A percentile compares a stretch with the other conserved stretches of the same genome.
Conservation (phyloP, 2,329 filamentous ascomycete genomes). For the Mariannaea elegans region DNA sequence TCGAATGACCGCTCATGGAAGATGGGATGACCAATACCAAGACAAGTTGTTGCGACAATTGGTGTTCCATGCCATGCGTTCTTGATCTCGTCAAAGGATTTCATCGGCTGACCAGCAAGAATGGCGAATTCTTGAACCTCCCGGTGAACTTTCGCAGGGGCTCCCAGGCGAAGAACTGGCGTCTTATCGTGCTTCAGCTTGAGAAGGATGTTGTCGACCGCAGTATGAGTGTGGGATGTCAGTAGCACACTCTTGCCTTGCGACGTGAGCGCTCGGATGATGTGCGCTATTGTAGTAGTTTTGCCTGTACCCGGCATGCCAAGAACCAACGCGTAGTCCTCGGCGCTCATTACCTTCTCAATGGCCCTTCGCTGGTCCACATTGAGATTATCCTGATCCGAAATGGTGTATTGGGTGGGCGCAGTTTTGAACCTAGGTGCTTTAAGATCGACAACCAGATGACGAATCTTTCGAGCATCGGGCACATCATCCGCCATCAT, state of each 20-base stretch:
- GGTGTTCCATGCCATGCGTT: slow-evolving; percentile 85
- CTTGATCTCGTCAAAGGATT: slow-evolving; percentile 83
- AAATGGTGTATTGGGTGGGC: slow-evolving; percentile 70
- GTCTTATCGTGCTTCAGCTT: slow-evolving; percentile 86
- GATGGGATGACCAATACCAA: slow-evolving; percentile 88
- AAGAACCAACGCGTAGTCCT: slow-evolving; percentile 95
- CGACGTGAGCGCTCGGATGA: slow-evolving; percentile 87
- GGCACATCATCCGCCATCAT: slow-evolving; percentile 85
- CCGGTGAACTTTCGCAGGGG: slow-evolving; percentile 84
- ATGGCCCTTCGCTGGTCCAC: slow-evolving; percentile 88
- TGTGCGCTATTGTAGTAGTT: slow-evolving; percentile 97
- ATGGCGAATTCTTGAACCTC: slow-evolving; percentile 88
- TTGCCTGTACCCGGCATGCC: slow-evolving; percentile 99
- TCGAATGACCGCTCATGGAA: slow-evolving; percentile 93
- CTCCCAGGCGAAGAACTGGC: slow-evolving; percentile 84
- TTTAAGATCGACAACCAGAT: slow-evolving; percentile 80
- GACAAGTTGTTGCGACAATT: slow-evolving; percentile 93
- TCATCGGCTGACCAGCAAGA: slow-evolving; percentile 77
- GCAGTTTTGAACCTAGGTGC: slow-evolving; percentile 76
- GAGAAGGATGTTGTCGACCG: slow-evolving; percentile 96
- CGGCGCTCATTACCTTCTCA: slow-evolving; percentile 92
- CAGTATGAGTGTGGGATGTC: slow-evolving; percentile 96
- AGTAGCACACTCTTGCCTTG: slow-evolving; percentile 93
- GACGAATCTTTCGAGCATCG: slow-evolving; percentile 76
- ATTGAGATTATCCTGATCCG: slow-evolving; percentile 76